Evolutionary conservation across 345 rosid species (phyloP).

Genomic region (Citrus inodora): DNA sequence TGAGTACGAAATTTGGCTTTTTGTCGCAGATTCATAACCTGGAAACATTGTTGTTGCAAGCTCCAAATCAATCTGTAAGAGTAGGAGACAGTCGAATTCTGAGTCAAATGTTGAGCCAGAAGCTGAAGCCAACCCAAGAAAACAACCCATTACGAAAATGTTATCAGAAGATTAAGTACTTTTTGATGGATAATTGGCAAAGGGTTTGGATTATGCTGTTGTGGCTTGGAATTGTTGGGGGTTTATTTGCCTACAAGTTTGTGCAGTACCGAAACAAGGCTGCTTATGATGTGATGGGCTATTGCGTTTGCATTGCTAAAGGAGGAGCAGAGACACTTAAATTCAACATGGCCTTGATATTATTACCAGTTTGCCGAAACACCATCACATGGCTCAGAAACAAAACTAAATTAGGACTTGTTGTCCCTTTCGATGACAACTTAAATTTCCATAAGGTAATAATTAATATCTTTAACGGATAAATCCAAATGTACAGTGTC

Average conservation of each 20-base stretch:
- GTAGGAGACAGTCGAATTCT: conserved; percentile 57
- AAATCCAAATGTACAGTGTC: no score
- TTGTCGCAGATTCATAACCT: conserved; percentile 53
- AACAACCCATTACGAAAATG: conserved; percentile 44
- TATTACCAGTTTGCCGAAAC: conserved; percentile 78
- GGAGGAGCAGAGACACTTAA: conserved; percentile 86
- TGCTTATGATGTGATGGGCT: conserved; percentile 67
- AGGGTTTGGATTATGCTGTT: conserved; percentile 75
- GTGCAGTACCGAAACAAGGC: conserved; percentile 55
- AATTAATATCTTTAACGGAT: background rate
- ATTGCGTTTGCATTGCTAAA: conserved; percentile 82
- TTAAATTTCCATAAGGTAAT: conserved; percentile 76
- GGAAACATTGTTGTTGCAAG: conserved; percentile 73
- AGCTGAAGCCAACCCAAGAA: conserved; percentile 68
- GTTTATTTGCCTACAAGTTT: conserved; percentile 71
- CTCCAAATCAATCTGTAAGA: conserved; percentile 72
- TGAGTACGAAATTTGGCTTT: background rate
- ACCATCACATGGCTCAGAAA: conserved; percentile 91
- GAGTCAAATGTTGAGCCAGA: conserved; percentile 81
- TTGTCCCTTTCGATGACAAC: conserved; percentile 84
- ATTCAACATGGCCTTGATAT: conserved; percentile 86
- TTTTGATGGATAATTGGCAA: conserved; percentile 78
- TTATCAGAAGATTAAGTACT: conserved; percentile 48
- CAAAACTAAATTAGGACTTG: conserved; percentile 68
- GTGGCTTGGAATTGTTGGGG: conserved; percentile 59